These are phyloP conservation scores for Coniochaeta pulveracea DNA, from an alignment of 2,329 filamentous ascomycete species.

Conservation along the genomic window DNA sequence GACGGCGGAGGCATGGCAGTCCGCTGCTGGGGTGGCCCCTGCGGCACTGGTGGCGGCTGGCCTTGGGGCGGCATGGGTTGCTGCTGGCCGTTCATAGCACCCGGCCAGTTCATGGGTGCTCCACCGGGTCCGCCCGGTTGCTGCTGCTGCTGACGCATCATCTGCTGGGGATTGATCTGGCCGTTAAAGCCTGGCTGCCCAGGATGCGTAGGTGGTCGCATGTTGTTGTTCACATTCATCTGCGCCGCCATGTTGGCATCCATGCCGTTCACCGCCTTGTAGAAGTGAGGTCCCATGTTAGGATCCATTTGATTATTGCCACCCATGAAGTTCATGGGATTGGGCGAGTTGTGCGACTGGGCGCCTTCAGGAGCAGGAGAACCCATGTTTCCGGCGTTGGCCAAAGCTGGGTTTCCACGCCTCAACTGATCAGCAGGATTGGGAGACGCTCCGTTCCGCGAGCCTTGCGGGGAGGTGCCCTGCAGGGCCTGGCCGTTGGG, in stretches of 20 bases:
- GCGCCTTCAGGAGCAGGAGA: constrained; percentile 60
- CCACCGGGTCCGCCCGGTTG: constrained; percentile 19
- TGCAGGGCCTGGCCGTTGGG: constrained; percentile 54
- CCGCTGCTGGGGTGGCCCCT: constrained; percentile 58
- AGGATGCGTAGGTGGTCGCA: constrained; percentile 61
- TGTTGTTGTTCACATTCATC: constrained; percentile 49
- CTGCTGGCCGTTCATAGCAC: constrained; percentile 26
- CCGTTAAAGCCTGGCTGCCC: constrained; percentile 36
- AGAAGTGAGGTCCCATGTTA: constrained; percentile 47
- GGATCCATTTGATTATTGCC: constrained; percentile 47
- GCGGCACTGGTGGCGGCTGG: constrained; percentile 40
- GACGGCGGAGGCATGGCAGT: constrained; percentile 55
- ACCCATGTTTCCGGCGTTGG: constrained; percentile 49
- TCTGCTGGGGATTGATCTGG: constrained; percentile 50
- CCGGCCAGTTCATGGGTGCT: constrained; percentile 10
- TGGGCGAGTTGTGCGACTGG: constrained; percentile 55
- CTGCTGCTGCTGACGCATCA: constrained; percentile 32
- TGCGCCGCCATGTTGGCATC: constrained; percentile 41
- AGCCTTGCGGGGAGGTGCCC: constrained; percentile 59
- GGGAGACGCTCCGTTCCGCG: constrained; percentile 59
- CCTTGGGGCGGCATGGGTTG: constrained; percentile 34
- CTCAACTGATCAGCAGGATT: constrained; percentile 73
- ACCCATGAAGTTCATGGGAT: constrained; percentile 50
- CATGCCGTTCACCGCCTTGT: constrained; percentile 41
- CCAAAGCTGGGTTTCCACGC: constrained; percentile 65